Evolutionary conservation across 768 basidiomycete genomes (phyloP).

Genomic region (Mrakia frigida): DNA sequence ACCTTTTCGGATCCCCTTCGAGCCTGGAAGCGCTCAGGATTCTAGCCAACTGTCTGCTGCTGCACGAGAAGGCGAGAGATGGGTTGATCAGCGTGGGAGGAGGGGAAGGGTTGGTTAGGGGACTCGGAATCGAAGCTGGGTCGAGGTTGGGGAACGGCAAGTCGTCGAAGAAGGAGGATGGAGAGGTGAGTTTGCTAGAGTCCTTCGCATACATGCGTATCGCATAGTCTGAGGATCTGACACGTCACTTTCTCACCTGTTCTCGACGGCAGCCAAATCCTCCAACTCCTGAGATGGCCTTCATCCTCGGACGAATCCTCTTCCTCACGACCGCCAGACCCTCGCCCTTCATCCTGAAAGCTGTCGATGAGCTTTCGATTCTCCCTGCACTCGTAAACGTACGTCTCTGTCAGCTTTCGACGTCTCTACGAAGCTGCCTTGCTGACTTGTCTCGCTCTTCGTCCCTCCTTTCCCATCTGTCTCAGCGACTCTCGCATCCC

Average conservation of each 20-base stretch:
- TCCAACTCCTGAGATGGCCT: constrained; percentile 31
- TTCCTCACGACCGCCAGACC: constrained; percentile 34
- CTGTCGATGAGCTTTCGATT: constrained; percentile 40
- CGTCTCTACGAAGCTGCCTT: not conserved
- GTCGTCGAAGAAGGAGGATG: constrained; percentile 6
- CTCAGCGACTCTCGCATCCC: constrained; percentile 36
- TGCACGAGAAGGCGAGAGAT: constrained; percentile 33
- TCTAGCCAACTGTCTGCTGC: constrained; percentile 37
- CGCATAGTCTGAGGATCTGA: not conserved
- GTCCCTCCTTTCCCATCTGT: not conserved
- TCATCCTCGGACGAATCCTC: constrained; percentile 36
- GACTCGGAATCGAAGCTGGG: constrained; percentile 24
- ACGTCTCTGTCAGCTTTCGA: not conserved
- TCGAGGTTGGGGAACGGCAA: not conserved
- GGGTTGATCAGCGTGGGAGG: constrained; percentile 33
- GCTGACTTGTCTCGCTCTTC: not conserved
- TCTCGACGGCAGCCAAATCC: not conserved
- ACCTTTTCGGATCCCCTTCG: constrained; percentile 11
- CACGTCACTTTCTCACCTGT: too few species aligned
- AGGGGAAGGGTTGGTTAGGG: constrained; percentile 26
- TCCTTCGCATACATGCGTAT: not conserved
- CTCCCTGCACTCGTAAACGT: constrained; percentile 39
- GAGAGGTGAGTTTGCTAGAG: constrained; percentile 7
- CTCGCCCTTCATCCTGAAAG: constrained; percentile 36
- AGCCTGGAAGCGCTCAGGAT: constrained; percentile 35